Evolutionary conservation across 257 asterid genomes (phyloP), one percentile per base, ranked within the genome.

Genomic region (Nicotiana attenuata): DNA sequence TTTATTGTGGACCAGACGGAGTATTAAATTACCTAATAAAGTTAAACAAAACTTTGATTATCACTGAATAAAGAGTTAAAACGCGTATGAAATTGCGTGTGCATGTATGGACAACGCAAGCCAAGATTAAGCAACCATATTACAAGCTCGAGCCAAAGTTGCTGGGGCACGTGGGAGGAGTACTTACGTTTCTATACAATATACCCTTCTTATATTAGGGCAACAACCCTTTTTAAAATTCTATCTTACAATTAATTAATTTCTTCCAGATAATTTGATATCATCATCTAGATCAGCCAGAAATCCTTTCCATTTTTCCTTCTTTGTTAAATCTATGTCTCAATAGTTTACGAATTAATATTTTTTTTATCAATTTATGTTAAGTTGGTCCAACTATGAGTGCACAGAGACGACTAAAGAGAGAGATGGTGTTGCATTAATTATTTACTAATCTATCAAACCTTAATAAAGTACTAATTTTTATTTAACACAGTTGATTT

Each of bases 141-240:
- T 7, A 59, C 29, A 60, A 61, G 59, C 82, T 78, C 33, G 82
- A 65, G 82, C 82, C 33, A 28, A 79, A 59, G 82, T 79, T 60
- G 75, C 3, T 19, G 17, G 16, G 31, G 59, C 75, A 61, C 75
- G 75, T 57, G 75, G 29, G 11, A 31, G n/a, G 19, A 5, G 11
- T 31, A 78, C 47, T 78, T 78, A 28, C 65, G 24, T 20, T 59
- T 10, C 13, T n/a, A 24, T 29, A 14, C n/a, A 35, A 35, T 35
- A 35, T 35, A 35, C 41, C 41, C 41, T 35, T 35, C 8, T 35
- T 35, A 35, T 35, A 5, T 35, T 35, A 35, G 41, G 41, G 9
- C 19, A 56, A 17, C 22, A 2, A 5, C n/a, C 24, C 2, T 41
- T 71, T 69, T n/a, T n/a, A 38, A 5, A 20, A 41, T 69, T 69